Evolutionary conservation across 2,329 filamentous ascomycete genomes (phyloP), one percentile per base, ranked within the genome.

Genomic region (Penicillium italicum): DNA sequence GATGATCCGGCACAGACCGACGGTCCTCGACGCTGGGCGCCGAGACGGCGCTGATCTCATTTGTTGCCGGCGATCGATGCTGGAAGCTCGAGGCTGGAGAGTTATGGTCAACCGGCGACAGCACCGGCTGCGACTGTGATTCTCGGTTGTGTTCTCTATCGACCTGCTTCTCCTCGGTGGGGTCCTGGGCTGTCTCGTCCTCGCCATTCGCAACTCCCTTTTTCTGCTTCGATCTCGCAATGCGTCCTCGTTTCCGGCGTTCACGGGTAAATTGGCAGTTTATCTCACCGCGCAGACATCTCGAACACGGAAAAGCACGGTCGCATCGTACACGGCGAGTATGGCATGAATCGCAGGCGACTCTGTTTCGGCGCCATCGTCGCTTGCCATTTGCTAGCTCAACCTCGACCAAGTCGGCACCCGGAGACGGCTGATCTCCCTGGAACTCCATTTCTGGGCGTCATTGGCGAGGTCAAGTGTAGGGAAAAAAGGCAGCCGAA

Each of bases 301-400:
- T 91, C 45, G 91, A 90, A 72, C 92, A 97, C 50, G 92, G 92
- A 60, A 90, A 85, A 69, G 94, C 90, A 50, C 92, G 92, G 74
- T 97, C 91, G 72, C 92, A 97, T 76, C 95, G 96, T 20, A 92
- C 96, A 61, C 92, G 83, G 57, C 96, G 81, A 71, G 96, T 90
- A 73, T 97, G 96, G 76, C 92, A 97, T 72, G 96, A 91, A 74
- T 97, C 92, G 76, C 92, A 97, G 20, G 92, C 92, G 67, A 73
- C 70, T 41, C 67, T 67, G 53, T 73, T 74, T 20, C 71, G 68
- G 34, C 69, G 67, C 71, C 71, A 72, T 49, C 72, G 69, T 53
- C 69, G 69, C 48, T 73, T 74, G 31, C 63, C 61, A 48, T 64
- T 60, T 34, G 59, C 46, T 20, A 65, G 56, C n/a, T 66, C 63